Base-by-base conservation (phyloP, 805 yeast species). In the Wickerhamomyces rabaulensis region DNA sequence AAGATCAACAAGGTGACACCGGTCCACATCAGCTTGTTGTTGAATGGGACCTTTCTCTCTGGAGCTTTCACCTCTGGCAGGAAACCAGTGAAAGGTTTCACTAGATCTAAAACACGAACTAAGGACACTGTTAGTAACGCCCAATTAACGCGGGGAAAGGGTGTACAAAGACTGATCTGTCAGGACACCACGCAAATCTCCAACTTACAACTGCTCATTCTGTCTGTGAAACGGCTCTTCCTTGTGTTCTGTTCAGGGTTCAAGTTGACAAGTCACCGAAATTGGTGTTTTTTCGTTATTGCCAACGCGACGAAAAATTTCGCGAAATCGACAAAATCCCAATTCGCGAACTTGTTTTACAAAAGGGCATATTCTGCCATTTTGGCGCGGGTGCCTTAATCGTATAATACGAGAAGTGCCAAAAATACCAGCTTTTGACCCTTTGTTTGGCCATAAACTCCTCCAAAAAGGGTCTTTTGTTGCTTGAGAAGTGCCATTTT, bases 61-160 rank as follows among this genome's bases (percentile, higher is more conserved):
- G 97, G 97, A 15, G 91, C 84, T 58, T 85, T 80, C 39, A 91
- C 94, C 71, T 91, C 97, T 33, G 97, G 97, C 50, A 91, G 73
- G 65, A 82, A 84, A 33, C 95, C 85, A 59, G 87, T 75, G 66
- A 91, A 87, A 21, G 97, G 97, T 66, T 86, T 87, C 61, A 88
- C 95, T 60, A 89, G 77, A 66, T 91, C 97, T 65, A 91, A 75
- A 53, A 88, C 82, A 65, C 87, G 83, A 64, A 80, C 51, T 48
- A 17, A 12, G 40, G 5, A 12, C 43, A 25, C 26, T 20, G 53
- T 54, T 50, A 52, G 54, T 47, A 47, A 16, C 21, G 8, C 26
- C 19, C 22, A 15, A 19, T 16, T 22, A 33, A 16, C 15, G 22
- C n/a, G 20, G 31, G 8, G 26, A 27, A 25, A 9, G 2, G 12